Evolutionary conservation across 2,329 filamentous ascomycete species (phyloP).

Genomic region (Stagonosporopsis cucurbitacearum): DNA sequence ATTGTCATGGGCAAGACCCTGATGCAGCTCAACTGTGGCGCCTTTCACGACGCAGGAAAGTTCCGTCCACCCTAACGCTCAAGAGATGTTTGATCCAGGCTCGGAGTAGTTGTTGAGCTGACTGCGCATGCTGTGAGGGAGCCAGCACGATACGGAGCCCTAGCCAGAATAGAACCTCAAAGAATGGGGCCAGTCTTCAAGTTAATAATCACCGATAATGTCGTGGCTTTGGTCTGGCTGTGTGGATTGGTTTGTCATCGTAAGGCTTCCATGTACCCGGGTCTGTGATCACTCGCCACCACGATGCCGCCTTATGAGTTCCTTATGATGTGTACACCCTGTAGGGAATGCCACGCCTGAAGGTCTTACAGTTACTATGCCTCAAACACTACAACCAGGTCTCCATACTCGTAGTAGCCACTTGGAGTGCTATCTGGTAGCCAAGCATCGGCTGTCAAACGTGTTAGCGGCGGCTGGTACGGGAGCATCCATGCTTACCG

Average conservation of each 20-base stretch:
- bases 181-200: background rate
- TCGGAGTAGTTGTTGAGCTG: conserved; percentile 2
- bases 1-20: conserved; percentile 4
- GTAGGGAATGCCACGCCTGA: background rate
- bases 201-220: background rate
- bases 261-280: background rate
- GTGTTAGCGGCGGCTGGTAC: conserved; percentile 25
- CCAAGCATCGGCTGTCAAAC: conserved; percentile 27
- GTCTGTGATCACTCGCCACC: background rate
- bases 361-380: background rate
- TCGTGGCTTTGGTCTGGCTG: background rate
- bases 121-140: background rate
- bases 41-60: background rate
- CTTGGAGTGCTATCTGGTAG: conserved; percentile 21
- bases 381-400: background rate
- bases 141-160: background rate
- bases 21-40: background rate
- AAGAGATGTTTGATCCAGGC: background rate
- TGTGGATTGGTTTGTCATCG: background rate
- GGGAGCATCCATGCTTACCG: conserved; percentile 22
- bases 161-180: background rate
- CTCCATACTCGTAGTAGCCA: background rate
- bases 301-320: background rate
- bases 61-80: background rate
- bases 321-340: background rate